Evolutionary conservation across 176 grass and related monocot species (phyloP), one percentile per base, ranked within the genome.

Genomic region (Ampelocalamus luodianensis): DNA sequence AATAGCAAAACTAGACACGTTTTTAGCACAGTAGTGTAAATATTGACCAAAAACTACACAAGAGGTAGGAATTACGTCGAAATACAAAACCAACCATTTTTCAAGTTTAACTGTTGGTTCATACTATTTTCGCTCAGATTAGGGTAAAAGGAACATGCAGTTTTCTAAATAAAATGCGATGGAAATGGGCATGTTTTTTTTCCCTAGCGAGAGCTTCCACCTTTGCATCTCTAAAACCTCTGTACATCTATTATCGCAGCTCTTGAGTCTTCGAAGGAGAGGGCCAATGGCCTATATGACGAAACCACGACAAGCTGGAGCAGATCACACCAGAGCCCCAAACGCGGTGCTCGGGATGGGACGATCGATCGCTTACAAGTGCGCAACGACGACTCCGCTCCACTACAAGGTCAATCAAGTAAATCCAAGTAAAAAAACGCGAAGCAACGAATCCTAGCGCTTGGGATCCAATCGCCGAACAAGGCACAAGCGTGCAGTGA

Each of bases 351-450:
- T 71, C 46, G 38, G 44, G 65, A 78, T 82, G 72, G 82, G 46
- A 45, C 9, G 45, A 34, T 50, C 29, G 26, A 65, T 51, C 20
- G 55, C 22, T 70, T 2, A 34, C 54, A 24, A 86, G 38, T 4
- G 0, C 53, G 46, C 79, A 72, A 50, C 8, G 13, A 38, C 20
- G 34, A 17, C 15, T 59, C 63, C 20, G 68, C 5, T 56, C 55
- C 22, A 38, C 20, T 45, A 58, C 14, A 43, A 71, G 55, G 68
- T 61, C 14, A 73, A 62, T 4, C 17, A 14, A 26, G 54, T 51
- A 83, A 83, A 83, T 83, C 27, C 27, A 45, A 83, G 55, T 56
- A 74, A 34, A 38, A 74, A 38, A 29, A 10, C 68, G 61, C 10
- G 54, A 49, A 17, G 48, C 24, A 53, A 64, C 8, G 29, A 82